Conservation (phyloP, 495 filamentous ascomycete genomes). For the Penicillium paxilli region DNA sequence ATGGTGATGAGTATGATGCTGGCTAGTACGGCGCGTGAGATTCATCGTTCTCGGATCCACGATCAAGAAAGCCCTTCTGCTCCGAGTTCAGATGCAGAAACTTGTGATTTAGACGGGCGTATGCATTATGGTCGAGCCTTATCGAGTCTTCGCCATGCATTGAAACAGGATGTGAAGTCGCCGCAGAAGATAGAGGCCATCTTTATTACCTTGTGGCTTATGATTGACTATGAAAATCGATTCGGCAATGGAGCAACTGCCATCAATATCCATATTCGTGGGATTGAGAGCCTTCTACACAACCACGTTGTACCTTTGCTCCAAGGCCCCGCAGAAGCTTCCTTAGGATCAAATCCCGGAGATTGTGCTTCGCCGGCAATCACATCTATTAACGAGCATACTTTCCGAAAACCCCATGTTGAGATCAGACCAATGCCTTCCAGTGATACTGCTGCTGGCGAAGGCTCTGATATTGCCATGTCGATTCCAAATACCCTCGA, state of each 20-base stretch:
- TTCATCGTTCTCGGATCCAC: constrained; percentile 24
- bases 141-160: constrained; percentile 28
- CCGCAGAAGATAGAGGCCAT: constrained; percentile 31
- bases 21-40: constrained; percentile 31
- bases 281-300: constrained; percentile 28
- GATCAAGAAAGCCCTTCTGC: constrained; percentile 14
- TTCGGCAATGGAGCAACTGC: constrained; percentile 32
- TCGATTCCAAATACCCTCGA: background rate
- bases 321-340: background rate
- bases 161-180: constrained; percentile 29
- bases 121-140: constrained; percentile 34
- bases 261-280: constrained; percentile 34
- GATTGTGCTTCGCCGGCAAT: background rate
- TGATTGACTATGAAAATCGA: constrained; percentile 39
- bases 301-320: constrained; percentile 34
- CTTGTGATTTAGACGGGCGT: constrained; percentile 21
- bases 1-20: constrained; percentile 41
- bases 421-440: background rate
- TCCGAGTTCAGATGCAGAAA: constrained; percentile 9
- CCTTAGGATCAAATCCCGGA: background rate
- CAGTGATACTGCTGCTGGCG: background rate
- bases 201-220: constrained; percentile 36
- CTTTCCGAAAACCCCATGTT: background rate
- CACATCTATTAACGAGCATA: background rate
- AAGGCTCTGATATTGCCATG: background rate